A percentile compares a stretch with the other conserved stretches of the same genome.
These are phyloP conservation scores for Rosa multiflora DNA, from an alignment of 306 rosid species.

Conservation along the genomic window DNA sequence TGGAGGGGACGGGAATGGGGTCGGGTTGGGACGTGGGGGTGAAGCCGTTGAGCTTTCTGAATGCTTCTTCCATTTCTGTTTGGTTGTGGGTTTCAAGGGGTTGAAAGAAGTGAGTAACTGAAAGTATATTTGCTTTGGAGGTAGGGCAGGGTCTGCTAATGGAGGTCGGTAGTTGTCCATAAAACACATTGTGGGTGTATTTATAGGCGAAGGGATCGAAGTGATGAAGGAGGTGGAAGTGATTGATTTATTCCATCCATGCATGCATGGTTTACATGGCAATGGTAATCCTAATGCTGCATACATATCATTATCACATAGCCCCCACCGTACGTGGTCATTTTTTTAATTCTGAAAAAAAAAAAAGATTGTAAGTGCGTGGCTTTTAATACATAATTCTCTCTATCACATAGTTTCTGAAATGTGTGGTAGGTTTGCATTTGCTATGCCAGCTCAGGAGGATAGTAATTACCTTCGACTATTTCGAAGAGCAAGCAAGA, in stretches of 20 bases:
- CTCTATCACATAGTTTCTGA: background rate
- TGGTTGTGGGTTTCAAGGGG: background rate
- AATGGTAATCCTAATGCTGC: background rate
- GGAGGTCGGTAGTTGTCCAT: background rate
- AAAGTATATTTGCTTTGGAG: background rate
- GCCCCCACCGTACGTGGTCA: background rate
- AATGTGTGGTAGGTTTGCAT: background rate
- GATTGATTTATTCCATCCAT: constrained; percentile 34
- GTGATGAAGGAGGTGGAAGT: constrained; percentile 20
- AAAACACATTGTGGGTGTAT: constrained; percentile 5
- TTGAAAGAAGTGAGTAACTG: background rate
- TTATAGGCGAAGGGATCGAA: constrained; percentile 23
- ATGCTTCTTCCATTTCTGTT: constrained; percentile 61
- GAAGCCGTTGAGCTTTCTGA: constrained; percentile 48
- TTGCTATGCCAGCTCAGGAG: constrained; percentile 38
- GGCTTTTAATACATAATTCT: background rate
- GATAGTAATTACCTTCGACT: constrained; percentile 32
- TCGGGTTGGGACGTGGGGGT: constrained; percentile 25
- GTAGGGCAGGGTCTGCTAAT: background rate
- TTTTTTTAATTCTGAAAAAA: background rate
- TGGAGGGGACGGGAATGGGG: background rate
- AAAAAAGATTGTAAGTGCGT: background rate
- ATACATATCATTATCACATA: background rate
- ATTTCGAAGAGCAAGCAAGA: constrained; percentile 37
- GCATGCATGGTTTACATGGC: constrained; percentile 22